Evolutionary conservation across 768 basidiomycete genomes (phyloP).

Genomic region (Russula lepida): DNA sequence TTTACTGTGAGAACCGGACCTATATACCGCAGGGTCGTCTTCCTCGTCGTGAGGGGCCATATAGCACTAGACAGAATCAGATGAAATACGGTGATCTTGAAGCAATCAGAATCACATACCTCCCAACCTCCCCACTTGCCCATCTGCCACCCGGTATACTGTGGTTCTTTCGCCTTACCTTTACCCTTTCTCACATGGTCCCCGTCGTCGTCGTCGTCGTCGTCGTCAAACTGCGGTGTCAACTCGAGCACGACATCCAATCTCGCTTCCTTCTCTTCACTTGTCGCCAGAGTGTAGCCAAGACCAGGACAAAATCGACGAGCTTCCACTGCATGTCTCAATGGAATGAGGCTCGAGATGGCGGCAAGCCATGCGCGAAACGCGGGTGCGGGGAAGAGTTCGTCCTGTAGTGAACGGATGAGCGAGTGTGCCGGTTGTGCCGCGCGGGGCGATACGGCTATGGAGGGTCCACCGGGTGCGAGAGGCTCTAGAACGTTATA

Average conservation of each 20-base stretch:
- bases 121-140: constrained; percentile 94
- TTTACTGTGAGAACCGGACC: constrained; percentile 35
- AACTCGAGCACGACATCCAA: constrained; percentile 82
- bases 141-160: constrained; percentile 50
- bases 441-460: constrained; percentile 44
- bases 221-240: constrained; percentile 49
- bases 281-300: constrained; percentile 91
- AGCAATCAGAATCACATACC: constrained; percentile 36
- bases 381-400: constrained; percentile 69
- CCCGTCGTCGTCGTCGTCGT: constrained; percentile 9
- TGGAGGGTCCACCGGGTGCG: constrained; percentile 29
- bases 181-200: constrained; percentile 19
- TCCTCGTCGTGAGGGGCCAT: constrained; percentile 92
- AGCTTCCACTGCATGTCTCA: constrained; percentile 68
- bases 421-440: constrained; percentile 50
- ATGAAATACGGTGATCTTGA: background rate
- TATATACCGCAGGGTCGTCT: constrained; percentile 92
- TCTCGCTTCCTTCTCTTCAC: constrained; percentile 70
- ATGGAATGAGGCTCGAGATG: constrained; percentile 63
- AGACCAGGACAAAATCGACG: constrained; percentile 86
- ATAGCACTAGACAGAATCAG: constrained; percentile 54
- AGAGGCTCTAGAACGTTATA: constrained; percentile 57
- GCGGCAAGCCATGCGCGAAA: constrained; percentile 85
- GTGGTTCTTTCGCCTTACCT: constrained; percentile 26
- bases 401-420: constrained; percentile 61